Base-by-base conservation (phyloP, 129 eudicot species). In the Kitagawia praeruptora region DNA sequence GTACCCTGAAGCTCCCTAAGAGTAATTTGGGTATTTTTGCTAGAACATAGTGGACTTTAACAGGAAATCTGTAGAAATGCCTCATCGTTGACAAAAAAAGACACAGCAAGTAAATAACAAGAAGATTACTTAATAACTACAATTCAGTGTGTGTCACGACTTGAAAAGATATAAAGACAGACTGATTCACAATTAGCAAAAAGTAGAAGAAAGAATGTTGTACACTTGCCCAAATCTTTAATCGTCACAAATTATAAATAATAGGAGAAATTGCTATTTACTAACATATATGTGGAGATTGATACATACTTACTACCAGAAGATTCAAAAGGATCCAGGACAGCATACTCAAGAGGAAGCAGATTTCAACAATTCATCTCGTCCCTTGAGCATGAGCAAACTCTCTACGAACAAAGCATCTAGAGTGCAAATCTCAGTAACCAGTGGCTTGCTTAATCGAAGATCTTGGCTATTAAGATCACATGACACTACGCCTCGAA, bases 381-480 rank as follows among this genome's bases (percentile, higher is more conserved):
- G 46, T 70, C 46, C 49, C 45, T 49, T 46, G 19, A 75, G 25
- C 46, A 75, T 48, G 27, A 75, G 42, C 39, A 75, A 41, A 51
- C 79, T 51, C 79, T 75, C 67, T 11, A 75, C 18, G 44, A 48
- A 75, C n/a, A 44, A 19, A 75, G 67, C 6, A 19, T 51, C 79
- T 31, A 75, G 28, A 28, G 28, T 2, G 28, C 19, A 28, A 46
- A 41, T 64, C 44, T 8, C 38, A 63, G 34, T 54, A 54, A 25
- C 63, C 63, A 54, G 63, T 54, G 63, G 63, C 63, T 54, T 54
- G 63, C 27, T 54, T 21, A 27, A 49, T 37, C 69, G 47, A 76
- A 76, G 69, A 9, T 54, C 70, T 48, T 34, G 8, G 40, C 49
- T 11, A 44, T 46, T 10, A 46, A 77, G 80, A 54, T 77, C 19